phyloP scores from a whole-genome alignment of 352 stramenopile genomes.

The Phytophthora palmivora region DNA sequence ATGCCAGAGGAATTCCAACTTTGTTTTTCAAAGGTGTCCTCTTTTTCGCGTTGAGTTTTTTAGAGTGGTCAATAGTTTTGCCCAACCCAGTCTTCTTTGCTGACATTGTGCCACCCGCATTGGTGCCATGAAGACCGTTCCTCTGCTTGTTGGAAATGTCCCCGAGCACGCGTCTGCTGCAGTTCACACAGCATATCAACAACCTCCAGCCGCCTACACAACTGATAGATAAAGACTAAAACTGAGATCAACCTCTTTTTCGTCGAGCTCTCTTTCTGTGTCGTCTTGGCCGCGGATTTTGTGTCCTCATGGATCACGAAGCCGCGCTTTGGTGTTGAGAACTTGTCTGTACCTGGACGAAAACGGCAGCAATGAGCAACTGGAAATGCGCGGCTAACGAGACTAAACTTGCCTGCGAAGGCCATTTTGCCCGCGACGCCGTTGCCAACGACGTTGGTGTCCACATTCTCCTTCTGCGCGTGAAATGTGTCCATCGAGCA shows the following conservation, averaged over 20 bases:
- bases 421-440: constrained; percentile 35
- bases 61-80: constrained; percentile 30
- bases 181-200: background rate
- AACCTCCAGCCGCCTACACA: background rate
- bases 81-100: constrained; percentile 38
- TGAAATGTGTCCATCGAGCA: constrained; percentile 62
- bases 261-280: constrained; percentile 39
- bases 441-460: constrained; percentile 30
- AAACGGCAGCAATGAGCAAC: constrained; percentile 1
- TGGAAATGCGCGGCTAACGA: background rate
- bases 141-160: constrained; percentile 85
- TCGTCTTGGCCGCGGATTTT: constrained; percentile 44
- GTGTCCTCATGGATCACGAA: constrained; percentile 54
- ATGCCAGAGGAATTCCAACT: background rate
- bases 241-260: constrained; percentile 53
- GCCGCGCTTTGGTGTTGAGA: constrained; percentile 41
- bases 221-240: background rate
- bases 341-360: constrained; percentile 25
- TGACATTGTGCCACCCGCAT: constrained; percentile 1
- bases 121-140: constrained; percentile 32
- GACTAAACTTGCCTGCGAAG: constrained; percentile 29
- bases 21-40: constrained; percentile 25
- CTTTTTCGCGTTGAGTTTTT: constrained; percentile 35
- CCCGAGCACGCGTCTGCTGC: constrained; percentile 62
- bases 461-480: constrained; percentile 81